Percentiles rank a stretch among this genome's conserved stretches.
Conservation (phyloP, 306 rosid genomes). For the Adenanthera pavonina region DNA sequence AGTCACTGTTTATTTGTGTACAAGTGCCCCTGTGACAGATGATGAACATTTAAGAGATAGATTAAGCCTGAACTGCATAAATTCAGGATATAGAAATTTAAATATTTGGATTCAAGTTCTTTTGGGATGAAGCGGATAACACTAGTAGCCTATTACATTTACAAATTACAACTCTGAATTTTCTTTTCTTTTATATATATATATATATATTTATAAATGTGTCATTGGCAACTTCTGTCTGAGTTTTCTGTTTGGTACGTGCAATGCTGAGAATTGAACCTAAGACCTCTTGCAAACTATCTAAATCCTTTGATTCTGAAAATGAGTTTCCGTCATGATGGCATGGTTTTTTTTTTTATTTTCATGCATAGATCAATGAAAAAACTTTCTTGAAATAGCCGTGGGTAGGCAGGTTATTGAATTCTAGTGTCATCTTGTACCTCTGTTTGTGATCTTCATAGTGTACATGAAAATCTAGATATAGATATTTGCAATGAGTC, state of each 20-base stretch:
- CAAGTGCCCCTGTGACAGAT: not conserved
- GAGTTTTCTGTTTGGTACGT: not conserved
- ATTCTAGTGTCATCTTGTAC: constrained; percentile 12
- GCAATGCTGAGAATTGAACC: not conserved
- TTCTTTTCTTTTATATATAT: no score
- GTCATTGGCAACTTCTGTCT: constrained; percentile 6
- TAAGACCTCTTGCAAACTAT: not conserved
- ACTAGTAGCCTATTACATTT: not conserved
- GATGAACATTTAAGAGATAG: not conserved
- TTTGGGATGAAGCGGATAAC: not conserved
- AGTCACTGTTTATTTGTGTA: not conserved
- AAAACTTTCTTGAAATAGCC: constrained; percentile 11
- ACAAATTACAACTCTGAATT: not conserved
- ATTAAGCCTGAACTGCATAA: not conserved
- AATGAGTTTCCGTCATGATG: not conserved
- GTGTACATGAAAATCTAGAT: constrained; percentile 23
- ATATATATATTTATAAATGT: not conserved
- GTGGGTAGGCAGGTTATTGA: constrained; percentile 12
- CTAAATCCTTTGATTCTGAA: not conserved
- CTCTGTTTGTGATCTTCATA: not conserved
- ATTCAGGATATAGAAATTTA: not conserved
- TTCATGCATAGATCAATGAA: not conserved
- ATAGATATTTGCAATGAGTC: constrained; percentile 15
- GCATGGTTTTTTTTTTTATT: constrained; percentile 14
- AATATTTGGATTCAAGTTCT: not conserved